Base-by-base conservation (phyloP, 169 alveolate species). In the Cryptosporidium tyzzeri region DNA sequence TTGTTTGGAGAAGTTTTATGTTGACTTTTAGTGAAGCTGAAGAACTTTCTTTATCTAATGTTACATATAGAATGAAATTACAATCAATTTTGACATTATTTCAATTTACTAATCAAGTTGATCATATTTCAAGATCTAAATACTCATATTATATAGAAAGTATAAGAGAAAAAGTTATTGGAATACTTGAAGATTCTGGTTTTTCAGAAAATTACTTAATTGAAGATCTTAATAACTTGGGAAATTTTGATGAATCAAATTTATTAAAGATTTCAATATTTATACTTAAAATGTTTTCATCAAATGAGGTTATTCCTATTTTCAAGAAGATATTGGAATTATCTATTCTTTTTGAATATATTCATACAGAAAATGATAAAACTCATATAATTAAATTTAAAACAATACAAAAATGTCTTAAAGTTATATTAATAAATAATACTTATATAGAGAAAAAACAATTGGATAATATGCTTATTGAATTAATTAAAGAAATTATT, bases 21-120 rank as follows among this genome's bases (percentile, higher is more conserved):
- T 21, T 23, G 35, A 4, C 50, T 14, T 37, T 21, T 9, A 16
- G 26, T 73, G 71, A 73, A 8, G 9, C 55, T 3, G 55, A 35
- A 14, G 70, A 73, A n/a, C 31, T 18, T 39, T 73, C 70, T 29
- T 23, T 45, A 7, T 39, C 4, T 16, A 48, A 73, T 16, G 41
- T 51, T 14, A 55, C 71, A 12, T 80, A 44, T 45, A 62, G 44
- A 44, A 62, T 26, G 37, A 80, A 39, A 31, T 26, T 80, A 9
- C 67, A 61, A 18, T 80, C 89, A 18, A 26, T 80, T 37, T n/a
- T 80, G 26, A 80, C 65, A 4, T 26, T 80, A 45, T 80, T 80
- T 3, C 89, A 80, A n/a, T 80, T 45, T 80, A 10, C 37, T 7
- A 61, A 62, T 23, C 55, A 80, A 23, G 14, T 80, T 18, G 59